Conservation (phyloP, 1,139 yeast genomes). For the Casaregolazyma lundiana region DNA sequence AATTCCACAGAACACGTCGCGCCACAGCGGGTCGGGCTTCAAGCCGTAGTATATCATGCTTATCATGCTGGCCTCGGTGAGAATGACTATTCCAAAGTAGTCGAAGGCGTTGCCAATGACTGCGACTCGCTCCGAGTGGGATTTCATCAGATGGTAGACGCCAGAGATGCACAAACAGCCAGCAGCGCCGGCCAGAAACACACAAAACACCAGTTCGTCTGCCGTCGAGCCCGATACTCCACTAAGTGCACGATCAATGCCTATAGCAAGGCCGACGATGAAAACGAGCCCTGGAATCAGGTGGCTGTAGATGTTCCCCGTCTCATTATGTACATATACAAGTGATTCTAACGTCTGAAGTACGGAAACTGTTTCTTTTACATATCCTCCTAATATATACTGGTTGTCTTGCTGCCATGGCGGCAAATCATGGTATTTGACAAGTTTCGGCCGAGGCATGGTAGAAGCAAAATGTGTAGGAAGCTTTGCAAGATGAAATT, state of each 20-base stretch:
- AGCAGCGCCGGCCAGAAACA: slow-evolving; percentile 49
- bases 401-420: slow-evolving; percentile 88
- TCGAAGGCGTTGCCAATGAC: slow-evolving; percentile 75
- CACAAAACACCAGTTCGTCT: slow-evolving; percentile 42
- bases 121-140: slow-evolving; percentile 63
- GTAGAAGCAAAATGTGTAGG: too few relatives aligned
- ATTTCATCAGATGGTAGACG: slow-evolving; percentile 68
- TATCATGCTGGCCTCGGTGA: slow-evolving; percentile 70
- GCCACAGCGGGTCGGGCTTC: slow-evolving; percentile 32
- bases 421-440: slow-evolving; percentile 51
- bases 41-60: slow-evolving; percentile 64
- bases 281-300: slow-evolving; percentile 55
- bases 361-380: slow-evolving; percentile 59
- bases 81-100: slow-evolving; percentile 76
- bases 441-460: neutral
- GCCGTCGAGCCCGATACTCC: slow-evolving; percentile 42
- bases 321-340: slow-evolving; percentile 73
- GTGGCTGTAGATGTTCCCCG: slow-evolving; percentile 78
- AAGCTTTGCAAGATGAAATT: too few relatives aligned
- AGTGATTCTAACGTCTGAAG: slow-evolving; percentile 51
- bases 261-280: slow-evolving; percentile 18
- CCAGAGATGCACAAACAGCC: slow-evolving; percentile 71
- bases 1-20: slow-evolving; percentile 43
- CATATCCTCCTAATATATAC: slow-evolving; percentile 68
- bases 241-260: slow-evolving; percentile 28